These are phyloP conservation scores for Scutellaria galericulata DNA, from an alignment of 257 asterid species.

Conservation along the genomic window DNA sequence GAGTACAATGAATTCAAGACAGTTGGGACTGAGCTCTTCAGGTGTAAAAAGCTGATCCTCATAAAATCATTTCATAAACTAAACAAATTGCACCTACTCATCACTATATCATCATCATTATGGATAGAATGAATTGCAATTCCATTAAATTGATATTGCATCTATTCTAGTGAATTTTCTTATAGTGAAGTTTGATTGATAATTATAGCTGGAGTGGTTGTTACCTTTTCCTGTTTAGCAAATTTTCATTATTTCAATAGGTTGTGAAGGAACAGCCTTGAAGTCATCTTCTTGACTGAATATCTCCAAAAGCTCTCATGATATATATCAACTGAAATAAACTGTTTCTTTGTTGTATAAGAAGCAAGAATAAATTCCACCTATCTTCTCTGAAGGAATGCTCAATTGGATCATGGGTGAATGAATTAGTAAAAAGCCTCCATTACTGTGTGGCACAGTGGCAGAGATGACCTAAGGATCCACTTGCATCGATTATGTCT, in stretches of 20 bases:
- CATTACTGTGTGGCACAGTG: too few species aligned
- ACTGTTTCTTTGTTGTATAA: not conserved
- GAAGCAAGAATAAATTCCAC: not conserved
- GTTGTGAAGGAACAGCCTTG: not conserved
- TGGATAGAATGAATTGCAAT: not conserved
- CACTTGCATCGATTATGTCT: not conserved
- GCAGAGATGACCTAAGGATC: not conserved
- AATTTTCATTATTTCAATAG: not conserved
- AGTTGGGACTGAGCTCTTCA: slow-evolving; percentile 88
- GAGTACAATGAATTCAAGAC: slow-evolving; percentile 83
- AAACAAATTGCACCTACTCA: not conserved
- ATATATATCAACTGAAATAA: slow-evolving; percentile 5
- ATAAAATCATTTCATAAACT: slow-evolving; percentile 8
- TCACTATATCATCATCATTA: slow-evolving; percentile 8
- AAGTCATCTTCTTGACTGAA: not conserved
- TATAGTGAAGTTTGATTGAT: slow-evolving; percentile 1
- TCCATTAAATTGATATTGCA: slow-evolving; percentile 11
- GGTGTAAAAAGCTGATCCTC: slow-evolving; percentile 46
- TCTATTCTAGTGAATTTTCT: not conserved
- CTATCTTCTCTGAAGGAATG: not conserved
- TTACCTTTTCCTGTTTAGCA: not conserved
- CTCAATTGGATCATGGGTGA: slow-evolving; percentile 11
- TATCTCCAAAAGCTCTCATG: not conserved
- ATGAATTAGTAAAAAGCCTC: not conserved
- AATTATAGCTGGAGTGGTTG: not conserved